Conservation (phyloP, 352 stramenopile genomes). For the Pseudoperonospora humuli region DNA sequence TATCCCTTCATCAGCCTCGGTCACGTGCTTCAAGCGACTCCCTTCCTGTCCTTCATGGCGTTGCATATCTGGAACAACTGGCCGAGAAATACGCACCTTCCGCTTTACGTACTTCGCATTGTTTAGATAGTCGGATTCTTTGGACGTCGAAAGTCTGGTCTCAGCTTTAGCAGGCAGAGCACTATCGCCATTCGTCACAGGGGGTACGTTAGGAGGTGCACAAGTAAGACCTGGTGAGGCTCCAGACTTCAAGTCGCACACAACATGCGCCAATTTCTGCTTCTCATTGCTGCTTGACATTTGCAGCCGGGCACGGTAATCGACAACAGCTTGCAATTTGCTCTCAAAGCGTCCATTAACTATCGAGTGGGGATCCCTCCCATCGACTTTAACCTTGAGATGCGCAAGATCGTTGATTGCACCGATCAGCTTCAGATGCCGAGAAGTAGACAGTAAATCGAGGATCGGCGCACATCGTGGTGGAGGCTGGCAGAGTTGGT, state of each 20-base stretch:
- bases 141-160: not conserved
- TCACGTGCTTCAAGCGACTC: not conserved
- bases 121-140: slow-evolving; percentile 8
- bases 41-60: not conserved
- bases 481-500: slow-evolving; percentile 44
- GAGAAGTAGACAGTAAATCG: slow-evolving; percentile 63
- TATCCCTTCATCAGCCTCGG: slow-evolving; percentile 12
- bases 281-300: slow-evolving; percentile 69
- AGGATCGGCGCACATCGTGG: slow-evolving; percentile 46
- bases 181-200: not conserved
- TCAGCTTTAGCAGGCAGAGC: slow-evolving; percentile 1
- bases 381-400: slow-evolving; percentile 32
- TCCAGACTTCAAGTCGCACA: slow-evolving; percentile 28
- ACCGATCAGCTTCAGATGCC: slow-evolving; percentile 62
- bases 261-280: slow-evolving; percentile 41
- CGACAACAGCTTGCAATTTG: slow-evolving; percentile 59
- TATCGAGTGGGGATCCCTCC: slow-evolving; percentile 11
- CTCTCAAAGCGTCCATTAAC: slow-evolving; percentile 39
- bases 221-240: not conserved
- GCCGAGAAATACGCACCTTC: slow-evolving; percentile 29
- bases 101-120: slow-evolving; percentile 46
- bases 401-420: slow-evolving; percentile 71
- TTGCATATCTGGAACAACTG: not conserved
- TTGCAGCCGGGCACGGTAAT: slow-evolving; percentile 61
- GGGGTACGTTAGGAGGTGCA: not conserved